Evolutionary conservation across 140 eudicot species (phyloP), one percentile per base, ranked within the genome.

Genomic region (Erigeron philadelphicus): DNA sequence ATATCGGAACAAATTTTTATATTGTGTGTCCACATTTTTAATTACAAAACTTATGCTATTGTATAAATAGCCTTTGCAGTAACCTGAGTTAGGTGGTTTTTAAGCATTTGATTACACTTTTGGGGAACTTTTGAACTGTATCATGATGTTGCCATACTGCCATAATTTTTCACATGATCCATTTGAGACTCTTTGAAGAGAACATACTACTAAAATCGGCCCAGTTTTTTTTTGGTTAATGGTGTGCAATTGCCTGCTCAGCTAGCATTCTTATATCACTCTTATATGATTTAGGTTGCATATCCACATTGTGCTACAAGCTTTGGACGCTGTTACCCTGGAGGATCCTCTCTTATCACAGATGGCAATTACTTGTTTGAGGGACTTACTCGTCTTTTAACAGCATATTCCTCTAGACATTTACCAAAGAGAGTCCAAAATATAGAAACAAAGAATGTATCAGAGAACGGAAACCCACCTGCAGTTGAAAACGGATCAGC

Each of bases 321-420:
- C 73, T 93, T 86, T 75, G 95, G 94, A 56, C 97, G 97, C 25
- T 93, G 99, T 80, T 93, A 89, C 81, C 85, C 90, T 4, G 97
- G 95, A 31, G 95, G 94, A 15, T 82, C 90, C 52, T 79, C 86
- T 43, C 95, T 93, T 25, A 76, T 93, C 44, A 69, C 77, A n/a
- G 96, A 93, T 53, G 88, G 90, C 64, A 87, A 81, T 76, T 68
- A 73, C 59, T 73, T 86, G 70, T 89, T 87, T 45, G 95, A 86
- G 68, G 97, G 97, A 61, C 73, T 93, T 19, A 53, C 59, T 44
- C 95, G 97, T 38, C 81, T 93, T 61, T 74, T 93, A 66, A 75
- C 97, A 64, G 71, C 84, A 17, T 73, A 95, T 60, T 72, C 82
- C 48, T 68, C 95, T 2, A 81, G 80, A 76, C 86, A 84, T 3